A percentile compares a stretch with the other conserved stretches of the same genome.
These are phyloP conservation scores for Mortierella sp. DNA, from an alignment of 371 early-diverging fungal species.

Conservation along the genomic window DNA sequence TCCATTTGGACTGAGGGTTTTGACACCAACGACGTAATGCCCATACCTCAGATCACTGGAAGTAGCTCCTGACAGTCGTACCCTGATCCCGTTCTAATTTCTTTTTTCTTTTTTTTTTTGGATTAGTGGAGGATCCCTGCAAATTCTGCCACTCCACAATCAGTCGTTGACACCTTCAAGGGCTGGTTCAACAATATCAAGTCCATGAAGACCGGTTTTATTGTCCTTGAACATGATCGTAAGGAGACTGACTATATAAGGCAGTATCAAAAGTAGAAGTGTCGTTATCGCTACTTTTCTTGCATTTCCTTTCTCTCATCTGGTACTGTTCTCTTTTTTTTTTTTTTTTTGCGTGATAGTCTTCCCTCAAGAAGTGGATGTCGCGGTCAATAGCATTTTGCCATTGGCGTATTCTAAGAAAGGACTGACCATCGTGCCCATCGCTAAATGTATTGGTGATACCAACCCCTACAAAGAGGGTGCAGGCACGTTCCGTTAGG, in stretches of 20 bases:
- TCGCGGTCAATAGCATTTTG: constrained; percentile 25
- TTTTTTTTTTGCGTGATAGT: constrained; percentile 6
- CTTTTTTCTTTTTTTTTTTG: not conserved
- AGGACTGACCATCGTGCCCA: constrained; percentile 34
- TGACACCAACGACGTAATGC: constrained; percentile 47
- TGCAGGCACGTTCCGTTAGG: constrained; percentile 28
- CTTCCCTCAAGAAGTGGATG: constrained; percentile 45
- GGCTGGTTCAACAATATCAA: constrained; percentile 29
- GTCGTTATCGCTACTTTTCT: too few relatives aligned
- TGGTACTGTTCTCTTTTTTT: not conserved
- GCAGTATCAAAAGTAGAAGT: not conserved
- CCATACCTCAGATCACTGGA: too few relatives aligned
- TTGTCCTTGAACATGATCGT: constrained; percentile 35
- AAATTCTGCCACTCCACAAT: constrained; percentile 21
- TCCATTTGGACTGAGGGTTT: constrained; percentile 61
- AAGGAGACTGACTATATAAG: not conserved
- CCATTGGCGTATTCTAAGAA: constrained; percentile 25
- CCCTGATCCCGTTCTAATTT: not conserved
- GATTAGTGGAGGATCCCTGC: constrained; percentile 37
- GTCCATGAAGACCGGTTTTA: constrained; percentile 35
- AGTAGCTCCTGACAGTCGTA: not conserved
- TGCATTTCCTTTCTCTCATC: not conserved
- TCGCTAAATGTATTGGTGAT: constrained; percentile 45
- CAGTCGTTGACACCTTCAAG: constrained; percentile 36
- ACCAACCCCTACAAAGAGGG: constrained; percentile 48